phyloP scores from a whole-genome alignment of 2,329 filamentous ascomycete species.

The Hymenoscyphus albidus region DNA sequence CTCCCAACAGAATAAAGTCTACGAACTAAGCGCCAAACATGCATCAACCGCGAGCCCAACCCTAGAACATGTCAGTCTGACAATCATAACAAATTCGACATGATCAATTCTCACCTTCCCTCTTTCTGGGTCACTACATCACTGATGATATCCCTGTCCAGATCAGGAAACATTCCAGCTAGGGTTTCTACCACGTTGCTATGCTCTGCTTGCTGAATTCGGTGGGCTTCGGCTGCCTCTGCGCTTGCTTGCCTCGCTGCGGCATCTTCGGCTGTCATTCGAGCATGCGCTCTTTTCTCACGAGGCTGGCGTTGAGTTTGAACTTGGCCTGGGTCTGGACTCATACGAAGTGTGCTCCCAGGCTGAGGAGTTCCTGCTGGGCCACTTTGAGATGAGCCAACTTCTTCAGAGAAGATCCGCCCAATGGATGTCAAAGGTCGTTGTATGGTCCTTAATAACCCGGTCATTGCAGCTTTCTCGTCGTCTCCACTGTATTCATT shows the following conservation, averaged over 20 bases:
- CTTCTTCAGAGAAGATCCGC: conserved; percentile 82
- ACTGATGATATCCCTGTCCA: conserved; percentile 91
- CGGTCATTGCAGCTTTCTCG: conserved; percentile 77
- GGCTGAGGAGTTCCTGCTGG: conserved; percentile 45
- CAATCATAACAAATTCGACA: conserved; percentile 1
- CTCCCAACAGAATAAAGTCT: conserved; percentile 5
- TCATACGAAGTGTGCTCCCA: conserved; percentile 39
- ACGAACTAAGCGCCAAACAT: conserved; percentile 62
- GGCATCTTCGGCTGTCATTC: conserved; percentile 74
- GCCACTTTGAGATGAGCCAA: conserved; percentile 28
- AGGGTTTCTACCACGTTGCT: conserved; percentile 89
- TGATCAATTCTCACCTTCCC: conserved; percentile 64
- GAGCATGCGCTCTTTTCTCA: conserved; percentile 20
- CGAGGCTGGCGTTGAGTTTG: conserved; percentile 19
- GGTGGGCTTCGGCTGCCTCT: conserved; percentile 80
- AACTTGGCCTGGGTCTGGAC: conserved; percentile 29
- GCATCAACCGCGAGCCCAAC: conserved; percentile 84
- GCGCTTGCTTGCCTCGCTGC: conserved; percentile 87
- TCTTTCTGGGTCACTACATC: conserved; percentile 96
- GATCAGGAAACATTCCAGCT: conserved; percentile 91
- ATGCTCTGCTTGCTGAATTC: conserved; percentile 81
- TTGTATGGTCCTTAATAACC: conserved; percentile 85
- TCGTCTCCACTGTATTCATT: conserved; percentile 56
- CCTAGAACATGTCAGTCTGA: conserved; percentile 43
- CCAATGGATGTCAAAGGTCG: conserved; percentile 87